Conservation (phyloP, 768 basidiomycete genomes). For the Rhodosporidiobolus sp. region DNA sequence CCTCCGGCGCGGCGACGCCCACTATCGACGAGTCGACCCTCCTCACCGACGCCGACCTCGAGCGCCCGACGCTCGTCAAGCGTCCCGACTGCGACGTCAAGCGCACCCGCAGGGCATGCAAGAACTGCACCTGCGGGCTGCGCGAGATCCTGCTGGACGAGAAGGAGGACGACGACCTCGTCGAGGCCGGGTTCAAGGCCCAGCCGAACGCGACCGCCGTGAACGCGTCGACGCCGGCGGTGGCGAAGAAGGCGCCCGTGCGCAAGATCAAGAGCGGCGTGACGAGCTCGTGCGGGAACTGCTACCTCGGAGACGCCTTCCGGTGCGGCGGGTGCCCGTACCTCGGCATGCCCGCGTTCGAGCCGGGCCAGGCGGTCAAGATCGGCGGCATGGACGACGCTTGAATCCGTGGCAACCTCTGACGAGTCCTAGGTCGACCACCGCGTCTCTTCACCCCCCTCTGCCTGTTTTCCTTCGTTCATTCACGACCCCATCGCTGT, state of each 20-base stretch:
- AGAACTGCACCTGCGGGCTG: slow-evolving; percentile 93
- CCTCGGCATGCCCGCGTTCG: slow-evolving; percentile 91
- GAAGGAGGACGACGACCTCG: slow-evolving; percentile 50
- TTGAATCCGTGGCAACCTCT: neutral
- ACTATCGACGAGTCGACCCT: slow-evolving; percentile 78
- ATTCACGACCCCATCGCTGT: no score
- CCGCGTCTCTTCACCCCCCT: slow-evolving; percentile 45
- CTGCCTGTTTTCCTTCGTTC: neutral
- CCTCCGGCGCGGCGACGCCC: slow-evolving; percentile 55
- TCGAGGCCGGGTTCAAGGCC: slow-evolving; percentile 51
- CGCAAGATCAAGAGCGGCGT: slow-evolving; percentile 53
- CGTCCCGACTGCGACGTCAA: slow-evolving; percentile 46
- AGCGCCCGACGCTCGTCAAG: slow-evolving; percentile 56
- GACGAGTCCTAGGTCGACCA: no score
- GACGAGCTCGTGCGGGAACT: slow-evolving; percentile 94
- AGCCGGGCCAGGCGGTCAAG: slow-evolving; percentile 95
- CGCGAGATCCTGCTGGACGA: slow-evolving; percentile 90
- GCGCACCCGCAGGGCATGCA: slow-evolving; percentile 71
- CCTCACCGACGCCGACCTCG: slow-evolving; percentile 76
- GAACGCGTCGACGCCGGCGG: slow-evolving; percentile 45
- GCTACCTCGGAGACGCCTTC: slow-evolving; percentile 97
- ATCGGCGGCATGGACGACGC: slow-evolving; percentile 43
- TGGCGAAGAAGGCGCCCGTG: slow-evolving; percentile 39
- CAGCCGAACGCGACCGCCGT: slow-evolving; percentile 46
- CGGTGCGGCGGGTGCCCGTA: slow-evolving; percentile 95